Evolutionary conservation across 2,329 filamentous ascomycete species (phyloP), one percentile per base, ranked within the genome.

Genomic region (Cordyceps militaris): DNA sequence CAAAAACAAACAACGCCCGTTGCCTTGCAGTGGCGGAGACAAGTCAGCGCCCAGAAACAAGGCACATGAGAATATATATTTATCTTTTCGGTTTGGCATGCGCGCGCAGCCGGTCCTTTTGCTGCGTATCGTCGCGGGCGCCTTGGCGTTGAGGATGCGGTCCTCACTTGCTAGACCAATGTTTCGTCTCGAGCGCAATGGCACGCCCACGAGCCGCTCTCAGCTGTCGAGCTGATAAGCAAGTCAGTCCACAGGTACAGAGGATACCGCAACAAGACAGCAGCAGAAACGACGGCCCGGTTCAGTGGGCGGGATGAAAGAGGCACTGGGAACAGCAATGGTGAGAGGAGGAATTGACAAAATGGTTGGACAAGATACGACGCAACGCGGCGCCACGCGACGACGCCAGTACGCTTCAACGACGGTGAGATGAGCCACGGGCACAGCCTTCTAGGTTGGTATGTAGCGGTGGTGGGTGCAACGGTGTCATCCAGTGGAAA

Each of bases 151-250:
- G 48, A n/a, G n/a, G n/a, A n/a, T 49, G 46, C 30, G 30, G 11
- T 32, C n/a, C n/a, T n/a, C n/a, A n/a, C n/a, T n/a, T n/a, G 43
- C 21, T 26, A 14, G 30, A n/a, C 19, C 10, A n/a, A 7, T 30
- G 56, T 57, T 57, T 52, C 56, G 56, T 43, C 48, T 44, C 34
- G 26, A 28, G 40, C 48, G 13, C 14, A 36, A 52, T 28, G 32
- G 38, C 30, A 30, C 46, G 38, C 40, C n/a, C 19, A 52, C 38
- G 48, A 57, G 40, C 34, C 56, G 48, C 56, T 52, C 56, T 44
- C 46, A 57, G 47, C 56, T 52, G 56, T 51, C 38, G 34, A 48
- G 10, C 21, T 26, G 42, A 42, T 40, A 34, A 34, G 43, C 53
- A 16, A 14, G 53, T 56, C 43, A 48, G 53, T 56, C 28, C 28